Base-by-base conservation (phyloP, 176 grass and related monocot genomes). In the Avena eriantha region DNA sequence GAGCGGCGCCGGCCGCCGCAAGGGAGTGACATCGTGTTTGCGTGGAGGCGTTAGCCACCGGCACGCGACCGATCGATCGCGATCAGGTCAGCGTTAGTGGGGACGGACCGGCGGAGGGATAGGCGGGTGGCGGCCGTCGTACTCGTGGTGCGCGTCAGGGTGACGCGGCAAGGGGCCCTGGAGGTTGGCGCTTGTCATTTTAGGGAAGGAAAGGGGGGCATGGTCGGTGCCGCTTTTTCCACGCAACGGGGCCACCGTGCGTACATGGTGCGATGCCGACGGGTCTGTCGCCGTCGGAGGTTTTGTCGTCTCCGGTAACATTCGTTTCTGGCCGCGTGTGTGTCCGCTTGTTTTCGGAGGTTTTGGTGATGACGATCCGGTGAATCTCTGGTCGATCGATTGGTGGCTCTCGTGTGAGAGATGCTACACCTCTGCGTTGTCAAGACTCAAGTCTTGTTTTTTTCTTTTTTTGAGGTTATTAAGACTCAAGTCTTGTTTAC, bases 161-260 rank as follows among this genome's bases (percentile, higher is more conserved):
- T 68, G 65, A 68, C 66, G 14, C 49, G 53, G 16, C 65, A 0
- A 16, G 15, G 22, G 78, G 8, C 61, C 61, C 36, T 41, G 36
- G 36, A 41, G 36, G 36, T 41, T 41, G 10, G 23, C 10, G 26
- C 63, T 66, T 66, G 63, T 66, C 63, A 33, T 66, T 33, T 17
- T 26, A 12, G 3, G 63, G 63, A 33, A 17, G 63, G 7, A 7
- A 66, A 5, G 63, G 78, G 83, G 83, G 10, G 68, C 16, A 35
- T 86, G 88, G 88, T 90, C 88, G 88, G 88, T 90, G 83, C 83
- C 45, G 66, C 49, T 55, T 86, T 88, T 86, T 80, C 69, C 1
- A 85, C 70, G 88, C 14, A 23, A 0, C 61, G 67, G 82, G 31
- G 6, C 33, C 82, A 82, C n/a, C 8, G n/a, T 3, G 22, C 56